Evolutionary conservation across 1,284 basidiomycete genomes (phyloP).

Genomic region (Boletus sp.): DNA sequence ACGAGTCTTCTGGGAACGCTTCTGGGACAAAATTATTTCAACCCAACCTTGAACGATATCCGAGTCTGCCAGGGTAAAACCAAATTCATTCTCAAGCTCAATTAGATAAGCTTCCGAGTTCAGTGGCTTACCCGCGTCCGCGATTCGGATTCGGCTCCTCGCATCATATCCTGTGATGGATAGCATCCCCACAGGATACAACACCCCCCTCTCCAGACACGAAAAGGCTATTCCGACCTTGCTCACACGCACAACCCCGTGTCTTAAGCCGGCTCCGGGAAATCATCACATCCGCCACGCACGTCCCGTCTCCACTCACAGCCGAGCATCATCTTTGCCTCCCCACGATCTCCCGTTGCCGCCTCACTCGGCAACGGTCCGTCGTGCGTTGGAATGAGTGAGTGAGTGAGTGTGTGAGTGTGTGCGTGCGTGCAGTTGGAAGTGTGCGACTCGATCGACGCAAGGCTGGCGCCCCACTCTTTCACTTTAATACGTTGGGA

Average conservation of each 20-base stretch:
- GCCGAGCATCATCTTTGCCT: constrained; percentile 6
- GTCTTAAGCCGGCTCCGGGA: constrained; percentile 27
- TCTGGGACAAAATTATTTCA: constrained; percentile 16
- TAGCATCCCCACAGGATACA: constrained; percentile 14
- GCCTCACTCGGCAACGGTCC: no score
- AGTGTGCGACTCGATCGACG: no score
- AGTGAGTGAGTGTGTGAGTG: no score
- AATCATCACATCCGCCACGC: constrained; percentile 16
- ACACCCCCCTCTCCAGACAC: background rate
- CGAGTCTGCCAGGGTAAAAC: constrained; percentile 15
- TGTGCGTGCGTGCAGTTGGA: no score
- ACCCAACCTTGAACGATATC: constrained; percentile 24
- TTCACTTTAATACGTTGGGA: no score
- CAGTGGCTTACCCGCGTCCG: constrained; percentile 19
- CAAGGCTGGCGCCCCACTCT: no score
- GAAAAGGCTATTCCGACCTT: constrained; percentile 12
- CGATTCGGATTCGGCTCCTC: constrained; percentile 16
- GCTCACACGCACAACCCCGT: no score
- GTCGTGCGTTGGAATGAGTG: no score
- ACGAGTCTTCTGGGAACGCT: constrained; percentile 13
- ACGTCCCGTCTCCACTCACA: no score
- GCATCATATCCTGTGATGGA: constrained; percentile 10
- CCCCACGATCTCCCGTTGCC: constrained; percentile 7
- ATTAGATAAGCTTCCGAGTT: constrained; percentile 33
- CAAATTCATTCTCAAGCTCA: constrained; percentile 18